These are phyloP conservation scores for Neurospora sp. DNA, from an alignment of 495 filamentous ascomycete species.

Conservation along the genomic window DNA sequence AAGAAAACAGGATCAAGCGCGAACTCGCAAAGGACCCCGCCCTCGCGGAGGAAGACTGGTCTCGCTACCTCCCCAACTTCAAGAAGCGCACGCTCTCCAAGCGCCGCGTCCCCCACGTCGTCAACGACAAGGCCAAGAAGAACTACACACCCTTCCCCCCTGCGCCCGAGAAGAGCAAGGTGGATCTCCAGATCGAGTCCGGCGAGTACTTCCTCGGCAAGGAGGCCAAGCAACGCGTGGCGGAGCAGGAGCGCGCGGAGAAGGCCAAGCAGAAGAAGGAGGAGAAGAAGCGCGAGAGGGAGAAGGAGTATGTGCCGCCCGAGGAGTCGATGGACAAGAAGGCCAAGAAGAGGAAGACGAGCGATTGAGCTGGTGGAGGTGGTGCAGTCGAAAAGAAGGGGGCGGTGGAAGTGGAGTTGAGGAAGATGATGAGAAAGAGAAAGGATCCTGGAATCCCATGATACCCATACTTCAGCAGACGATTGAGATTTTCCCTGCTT, in stretches of 20 bases:
- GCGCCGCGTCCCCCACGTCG: constrained; percentile 69
- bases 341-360: constrained; percentile 49
- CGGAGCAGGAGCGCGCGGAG: constrained; percentile 68
- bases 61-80: constrained; percentile 93
- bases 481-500: background rate
- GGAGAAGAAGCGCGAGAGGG: constrained; percentile 77
- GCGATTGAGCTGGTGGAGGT: constrained; percentile 17
- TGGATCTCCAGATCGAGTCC: constrained; percentile 94
- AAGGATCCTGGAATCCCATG: constrained; percentile 10
- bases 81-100: constrained; percentile 90
- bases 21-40: constrained; percentile 94
- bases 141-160: constrained; percentile 76
- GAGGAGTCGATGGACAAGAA: constrained; percentile 58
- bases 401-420: background rate
- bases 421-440: constrained; percentile 2
- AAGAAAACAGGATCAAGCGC: constrained; percentile 62
- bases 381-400: background rate
- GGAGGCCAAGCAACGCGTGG: constrained; percentile 77
- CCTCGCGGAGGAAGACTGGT: constrained; percentile 81
- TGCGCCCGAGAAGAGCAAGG: constrained; percentile 65
- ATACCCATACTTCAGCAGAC: constrained; percentile 14
- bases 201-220: constrained; percentile 94
- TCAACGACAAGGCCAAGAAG: constrained; percentile 91
- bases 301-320: constrained; percentile 78
- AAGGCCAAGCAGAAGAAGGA: constrained; percentile 73